phyloP scores from a whole-genome alignment of 495 filamentous ascomycete species.

The Umbilicaria muhlenbergii region DNA sequence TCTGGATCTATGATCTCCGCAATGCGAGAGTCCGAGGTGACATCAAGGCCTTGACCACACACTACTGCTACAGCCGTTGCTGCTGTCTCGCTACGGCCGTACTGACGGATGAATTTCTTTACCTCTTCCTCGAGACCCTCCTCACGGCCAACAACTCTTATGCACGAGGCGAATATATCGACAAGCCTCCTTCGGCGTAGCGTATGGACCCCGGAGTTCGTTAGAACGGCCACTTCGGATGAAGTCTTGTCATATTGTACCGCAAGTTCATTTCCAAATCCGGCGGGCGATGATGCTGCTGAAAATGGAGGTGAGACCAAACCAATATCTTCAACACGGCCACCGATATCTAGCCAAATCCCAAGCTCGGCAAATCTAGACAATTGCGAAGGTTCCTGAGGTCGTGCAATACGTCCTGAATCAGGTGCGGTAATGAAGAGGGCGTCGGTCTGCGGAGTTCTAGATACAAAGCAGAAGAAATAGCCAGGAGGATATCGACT shows the following conservation, averaged over 20 bases:
- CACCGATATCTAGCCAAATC: constrained; percentile 55
- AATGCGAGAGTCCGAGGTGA: constrained; percentile 52
- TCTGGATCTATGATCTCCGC: constrained; percentile 61
- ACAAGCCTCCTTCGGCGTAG: constrained; percentile 72
- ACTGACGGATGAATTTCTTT: constrained; percentile 62
- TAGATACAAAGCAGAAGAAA: constrained; percentile 66
- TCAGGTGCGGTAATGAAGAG: constrained; percentile 82
- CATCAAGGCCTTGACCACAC: constrained; percentile 75
- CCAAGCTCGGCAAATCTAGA: constrained; percentile 51
- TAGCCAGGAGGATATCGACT: constrained; percentile 73
- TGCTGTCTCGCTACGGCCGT: constrained; percentile 73
- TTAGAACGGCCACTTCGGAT: constrained; percentile 77
- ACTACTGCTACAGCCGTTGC: constrained; percentile 91
- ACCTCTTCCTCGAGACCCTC: constrained; percentile 69
- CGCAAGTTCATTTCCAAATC: constrained; percentile 90
- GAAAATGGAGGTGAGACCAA: constrained; percentile 53
- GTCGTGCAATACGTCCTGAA: constrained; percentile 55
- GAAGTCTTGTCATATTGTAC: constrained; percentile 76
- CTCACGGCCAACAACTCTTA: constrained; percentile 54
- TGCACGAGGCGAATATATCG: constrained; percentile 76
- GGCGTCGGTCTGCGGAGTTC: constrained; percentile 35
- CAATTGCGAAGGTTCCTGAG: constrained; percentile 33
- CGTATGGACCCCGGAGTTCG: constrained; percentile 74
- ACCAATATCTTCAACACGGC: constrained; percentile 59
- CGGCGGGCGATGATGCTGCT: constrained; percentile 50